Base-by-base conservation (phyloP, 192 early-diverging fungal genomes). In the Backusella parvicylindrica region DNA sequence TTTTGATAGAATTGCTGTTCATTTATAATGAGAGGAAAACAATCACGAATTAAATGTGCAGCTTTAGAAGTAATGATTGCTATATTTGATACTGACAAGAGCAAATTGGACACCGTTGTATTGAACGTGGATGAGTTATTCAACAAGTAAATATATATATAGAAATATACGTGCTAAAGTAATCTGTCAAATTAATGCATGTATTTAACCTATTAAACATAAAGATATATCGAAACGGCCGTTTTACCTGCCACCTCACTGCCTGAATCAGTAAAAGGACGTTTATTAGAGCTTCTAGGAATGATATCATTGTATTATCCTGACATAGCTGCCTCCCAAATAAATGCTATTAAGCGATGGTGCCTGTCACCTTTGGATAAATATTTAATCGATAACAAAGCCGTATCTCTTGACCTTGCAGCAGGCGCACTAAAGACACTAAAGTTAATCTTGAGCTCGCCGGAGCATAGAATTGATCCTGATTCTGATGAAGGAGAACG, bases 211-310 rank as follows among this genome's bases (percentile, higher is more conserved):
- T 43, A n/a, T 49, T 4, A 16, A 40, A 0, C 13, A 28, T 32
- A 40, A 30, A 71, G 73, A 21, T 71, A 36, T 26, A 30, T 60
- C 12, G 68, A 53, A 37, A 32, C 68, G 64, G 43, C 68, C 12
- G 21, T 41, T 13, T 31, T 71, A 18, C 68, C 69, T 6, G 15
- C 12, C 8, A 28, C 16, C 0, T 50, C 13, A 23, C 26, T 74
- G 28, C 73, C 63, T 21, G 21, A 21, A 23, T 35, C 37, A 60
- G 84, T 86, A 9, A 84, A 86, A 64, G 83, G 82, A 0, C 72
- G 76, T 26, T 70, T 86, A n/a, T 67, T 87, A 12, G 72, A 81
- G 30, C 70, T 87, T 11, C 72, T 89, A 15, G 85, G 86, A 1
- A 56, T 77, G 13, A 78, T 89, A 43, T 73, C 79, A 1, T 66